Evolutionary conservation across 441 rosid species (phyloP).

Genomic region (Populus tomentosa): DNA sequence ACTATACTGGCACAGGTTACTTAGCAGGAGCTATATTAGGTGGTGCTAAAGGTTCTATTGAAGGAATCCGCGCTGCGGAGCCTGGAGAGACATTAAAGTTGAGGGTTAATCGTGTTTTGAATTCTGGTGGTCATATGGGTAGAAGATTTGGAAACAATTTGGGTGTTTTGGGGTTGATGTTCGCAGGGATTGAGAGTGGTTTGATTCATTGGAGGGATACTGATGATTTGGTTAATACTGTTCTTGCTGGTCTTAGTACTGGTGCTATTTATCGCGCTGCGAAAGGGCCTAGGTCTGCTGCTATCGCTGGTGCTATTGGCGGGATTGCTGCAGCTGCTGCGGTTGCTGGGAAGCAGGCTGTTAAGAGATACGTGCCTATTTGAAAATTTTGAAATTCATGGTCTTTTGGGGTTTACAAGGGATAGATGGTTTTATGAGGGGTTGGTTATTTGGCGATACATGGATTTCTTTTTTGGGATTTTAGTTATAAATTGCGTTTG

Average conservation of each 20-base stretch:
- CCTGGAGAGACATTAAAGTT: constrained; percentile 48
- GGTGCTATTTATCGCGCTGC: constrained; percentile 59
- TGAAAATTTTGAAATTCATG: constrained; percentile 12
- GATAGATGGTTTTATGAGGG: neutral
- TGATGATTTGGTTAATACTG: constrained; percentile 46
- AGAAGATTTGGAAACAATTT: constrained; percentile 44
- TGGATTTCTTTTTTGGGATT: neutral
- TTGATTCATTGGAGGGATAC: constrained; percentile 35
- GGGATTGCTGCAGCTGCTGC: constrained; percentile 50
- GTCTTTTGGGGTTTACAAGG: neutral
- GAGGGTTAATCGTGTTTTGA: constrained; percentile 42
- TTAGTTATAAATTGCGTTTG: neutral
- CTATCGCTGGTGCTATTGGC: constrained; percentile 54
- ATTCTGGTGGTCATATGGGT: constrained; percentile 47
- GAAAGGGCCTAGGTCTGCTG: constrained; percentile 45
- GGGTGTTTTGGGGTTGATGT: constrained; percentile 46
- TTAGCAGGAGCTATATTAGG: constrained; percentile 43
- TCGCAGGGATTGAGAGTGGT: constrained; percentile 53
- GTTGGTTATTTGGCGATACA: neutral
- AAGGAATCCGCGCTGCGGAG: constrained; percentile 43
- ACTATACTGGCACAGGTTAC: constrained; percentile 53
- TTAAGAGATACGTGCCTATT: constrained; percentile 48
- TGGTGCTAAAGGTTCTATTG: constrained; percentile 37
- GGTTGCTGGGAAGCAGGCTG: constrained; percentile 44
- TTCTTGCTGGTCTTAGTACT: constrained; percentile 51